Conservation (phyloP, 2,329 filamentous ascomycete genomes). For the Epichloe aotearoae region DNA sequence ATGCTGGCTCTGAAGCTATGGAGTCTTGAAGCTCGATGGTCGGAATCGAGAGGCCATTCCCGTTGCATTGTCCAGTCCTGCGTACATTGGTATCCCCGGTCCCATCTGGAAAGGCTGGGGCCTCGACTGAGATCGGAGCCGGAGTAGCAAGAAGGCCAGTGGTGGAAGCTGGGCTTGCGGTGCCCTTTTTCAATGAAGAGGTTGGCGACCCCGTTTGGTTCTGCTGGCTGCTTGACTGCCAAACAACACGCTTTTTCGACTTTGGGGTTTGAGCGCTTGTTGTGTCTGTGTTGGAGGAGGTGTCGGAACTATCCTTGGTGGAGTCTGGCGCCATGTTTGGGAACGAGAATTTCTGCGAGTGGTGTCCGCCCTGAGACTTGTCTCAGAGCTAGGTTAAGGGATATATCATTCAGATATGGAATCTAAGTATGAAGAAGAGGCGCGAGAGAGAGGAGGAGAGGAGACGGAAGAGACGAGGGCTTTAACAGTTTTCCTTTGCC, state of each 20-base stretch:
- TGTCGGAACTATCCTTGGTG: constrained; percentile 15
- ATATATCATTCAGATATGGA: constrained; percentile 4
- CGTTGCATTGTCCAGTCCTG: background rate
- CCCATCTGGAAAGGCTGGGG: background rate
- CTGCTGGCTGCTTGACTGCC: constrained; percentile 18
- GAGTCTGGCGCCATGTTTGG: constrained; percentile 11
- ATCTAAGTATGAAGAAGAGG: background rate
- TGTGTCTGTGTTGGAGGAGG: constrained; percentile 9
- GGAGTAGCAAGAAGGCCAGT: background rate
- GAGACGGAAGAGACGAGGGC: background rate
- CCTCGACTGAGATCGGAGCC: background rate
- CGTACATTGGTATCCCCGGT: background rate
- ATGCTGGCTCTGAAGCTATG: background rate
- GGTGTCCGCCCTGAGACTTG: constrained; percentile 12
- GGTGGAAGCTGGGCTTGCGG: constrained; percentile 9
- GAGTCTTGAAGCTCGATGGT: background rate
- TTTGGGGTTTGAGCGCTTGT: constrained; percentile 18
- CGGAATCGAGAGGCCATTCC: background rate
- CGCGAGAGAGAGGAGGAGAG: background rate
- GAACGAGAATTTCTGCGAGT: constrained; percentile 8
- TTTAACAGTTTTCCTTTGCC: background rate
- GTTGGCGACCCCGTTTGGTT: constrained; percentile 1
- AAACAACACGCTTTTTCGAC: constrained; percentile 29
- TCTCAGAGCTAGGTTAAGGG: constrained; percentile 8
- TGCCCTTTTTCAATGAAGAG: constrained; percentile 4